Evolutionary conservation across 768 basidiomycete species (phyloP), one percentile per base, ranked within the genome.

Genomic region (Tephrocybe rancida): DNA sequence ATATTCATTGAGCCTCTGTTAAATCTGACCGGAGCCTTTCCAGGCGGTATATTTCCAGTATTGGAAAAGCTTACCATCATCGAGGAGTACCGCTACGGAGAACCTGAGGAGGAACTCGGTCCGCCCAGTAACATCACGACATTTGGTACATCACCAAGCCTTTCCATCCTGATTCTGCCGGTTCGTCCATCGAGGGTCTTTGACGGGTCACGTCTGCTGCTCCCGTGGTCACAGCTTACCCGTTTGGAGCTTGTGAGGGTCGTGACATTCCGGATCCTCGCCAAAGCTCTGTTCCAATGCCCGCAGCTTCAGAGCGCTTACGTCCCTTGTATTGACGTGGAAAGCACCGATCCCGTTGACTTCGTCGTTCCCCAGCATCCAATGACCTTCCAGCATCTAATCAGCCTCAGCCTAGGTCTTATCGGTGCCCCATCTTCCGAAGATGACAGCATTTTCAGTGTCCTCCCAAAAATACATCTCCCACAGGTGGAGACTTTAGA

Each of bases 211-310:
- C n/a, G 6, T n/a, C 35, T 49, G 14, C 21, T 49, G 25, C 35
- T 49, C 22, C 37, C 48, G 11, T 49, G 48, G 48, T 18, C 35
- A 3, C 35, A 49, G 18, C 37, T 49, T 14, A 49, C 48, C 26
- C 48, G 21, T 21, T 30, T 49, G 8, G 19, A 27, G 25, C 19
- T 49, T 3, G 46, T 21, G 11, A 14, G 34, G 5, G n/a, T 10
- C 10, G 21, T 35, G 1, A 34, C 32, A 8, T 16, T 29, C 7
- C 13, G 25, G 10, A 14, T 21, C 30, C 35, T 48, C 24, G 14
- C 25, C 2, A 26, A 35, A 5, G 10, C 35, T 32, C 21, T 48
- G 6, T 35, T 48, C 30, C 46, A 48, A 18, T 48, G 46, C 25
- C 34, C 18, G 16, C 32, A 35, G 10, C 46, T 48, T 8, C 46